Evolutionary conservation across 768 basidiomycete species (phyloP).

Genomic region (Leccinellum rugosiceps): DNA sequence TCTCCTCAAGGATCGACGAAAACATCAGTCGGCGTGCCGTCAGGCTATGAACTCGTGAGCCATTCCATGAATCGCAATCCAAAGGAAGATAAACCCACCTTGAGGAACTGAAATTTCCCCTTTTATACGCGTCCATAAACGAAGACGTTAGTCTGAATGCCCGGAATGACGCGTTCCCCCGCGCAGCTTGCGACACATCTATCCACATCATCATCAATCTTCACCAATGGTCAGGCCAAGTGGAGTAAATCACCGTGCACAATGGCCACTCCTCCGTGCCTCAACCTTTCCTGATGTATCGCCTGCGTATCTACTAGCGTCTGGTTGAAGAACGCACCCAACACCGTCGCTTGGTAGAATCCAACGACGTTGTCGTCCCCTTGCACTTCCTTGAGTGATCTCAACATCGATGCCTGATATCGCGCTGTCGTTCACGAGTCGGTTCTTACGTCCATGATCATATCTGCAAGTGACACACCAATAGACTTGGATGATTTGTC

Average conservation of each 20-base stretch:
- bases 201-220: slow-evolving; percentile 14
- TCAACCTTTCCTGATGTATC: slow-evolving; percentile 78
- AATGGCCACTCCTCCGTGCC: slow-evolving; percentile 82
- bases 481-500: slow-evolving; percentile 76
- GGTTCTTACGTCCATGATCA: slow-evolving; percentile 1
- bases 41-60: slow-evolving; percentile 48
- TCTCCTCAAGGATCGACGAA: slow-evolving; percentile 80
- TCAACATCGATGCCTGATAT: slow-evolving; percentile 82
- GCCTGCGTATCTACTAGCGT: slow-evolving; percentile 78
- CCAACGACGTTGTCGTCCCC: slow-evolving; percentile 90
- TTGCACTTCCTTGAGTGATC: slow-evolving; percentile 86
- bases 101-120: slow-evolving; percentile 77
- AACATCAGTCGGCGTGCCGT: slow-evolving; percentile 80
- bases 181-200: slow-evolving; percentile 77
- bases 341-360: slow-evolving; percentile 87
- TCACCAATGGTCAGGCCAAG: neutral
- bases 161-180: slow-evolving; percentile 85
- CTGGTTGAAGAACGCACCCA: slow-evolving; percentile 85
- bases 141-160: slow-evolving; percentile 80
- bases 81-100: slow-evolving; percentile 49
- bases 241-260: slow-evolving; percentile 63
- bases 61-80: slow-evolving; percentile 1
- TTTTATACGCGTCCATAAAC: slow-evolving; percentile 81
- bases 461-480: slow-evolving; percentile 44
- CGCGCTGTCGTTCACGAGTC: slow-evolving; percentile 47